A percentile compares a stretch with the other conserved stretches of the same genome.
Conservation (phyloP, 768 basidiomycete genomes). For the Leucocoprinus birnbaumii region DNA sequence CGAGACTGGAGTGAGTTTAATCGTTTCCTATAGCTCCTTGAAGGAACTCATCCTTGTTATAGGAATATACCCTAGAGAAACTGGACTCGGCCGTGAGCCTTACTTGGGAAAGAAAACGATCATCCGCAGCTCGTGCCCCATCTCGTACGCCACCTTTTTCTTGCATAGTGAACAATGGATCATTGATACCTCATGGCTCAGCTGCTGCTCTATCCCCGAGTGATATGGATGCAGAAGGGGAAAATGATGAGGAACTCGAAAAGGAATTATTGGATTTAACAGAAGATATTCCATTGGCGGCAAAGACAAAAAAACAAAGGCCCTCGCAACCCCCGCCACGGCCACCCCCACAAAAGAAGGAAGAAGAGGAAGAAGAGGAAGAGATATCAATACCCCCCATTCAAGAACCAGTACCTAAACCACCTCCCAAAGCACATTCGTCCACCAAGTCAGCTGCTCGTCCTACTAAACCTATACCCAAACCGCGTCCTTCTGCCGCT, state of each 20-base stretch:
- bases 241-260: constrained; percentile 38
- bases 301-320: constrained; percentile 16
- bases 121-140: constrained; percentile 21
- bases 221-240: constrained; percentile 27
- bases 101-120: constrained; percentile 45
- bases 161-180: neutral
- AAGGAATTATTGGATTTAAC: constrained; percentile 29
- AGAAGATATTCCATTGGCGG: constrained; percentile 8
- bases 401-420: constrained; percentile 20
- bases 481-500: constrained; percentile 14
- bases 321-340: constrained; percentile 5
- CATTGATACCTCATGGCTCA: constrained; percentile 9
- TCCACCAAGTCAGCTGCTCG: constrained; percentile 22
- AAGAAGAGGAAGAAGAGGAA: constrained; percentile 37
- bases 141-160: constrained; percentile 28
- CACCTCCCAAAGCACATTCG: constrained; percentile 29
- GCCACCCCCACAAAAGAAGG: constrained; percentile 13
- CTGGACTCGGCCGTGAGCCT: constrained; percentile 64
- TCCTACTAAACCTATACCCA: constrained; percentile 25
- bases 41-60: constrained; percentile 7
- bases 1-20: constrained; percentile 49
- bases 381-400: constrained; percentile 24
- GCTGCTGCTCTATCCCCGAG: constrained; percentile 23
- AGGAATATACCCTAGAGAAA: constrained; percentile 75
- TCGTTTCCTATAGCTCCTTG: neutral